Base-by-base conservation (phyloP, 768 basidiomycete genomes). In the Termitomyces sp. region DNA sequence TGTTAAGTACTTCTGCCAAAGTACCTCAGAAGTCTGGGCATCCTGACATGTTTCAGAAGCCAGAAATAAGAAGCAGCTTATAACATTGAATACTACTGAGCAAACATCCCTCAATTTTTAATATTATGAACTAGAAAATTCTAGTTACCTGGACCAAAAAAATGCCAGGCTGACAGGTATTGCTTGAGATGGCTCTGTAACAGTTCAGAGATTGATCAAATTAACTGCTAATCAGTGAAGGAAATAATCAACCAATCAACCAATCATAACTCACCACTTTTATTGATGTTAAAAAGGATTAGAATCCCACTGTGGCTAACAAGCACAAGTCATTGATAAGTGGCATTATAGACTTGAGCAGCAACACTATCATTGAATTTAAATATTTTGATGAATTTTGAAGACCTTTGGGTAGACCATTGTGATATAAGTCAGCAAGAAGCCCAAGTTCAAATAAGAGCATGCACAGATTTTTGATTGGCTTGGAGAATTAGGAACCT, bases 11-110 rank as follows among this genome's bases (percentile, higher is more conserved):
- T 64, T 66, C 10, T 32, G 55, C 65, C 63, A 64, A 20, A 57
- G 37, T 9, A 61, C 29, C 12, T 52, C 46, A 10, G 63, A 66
- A 37, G 42, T 62, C 32, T 64, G 63, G 5, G 60, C 60, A 52
- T 66, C 60, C 9, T 15, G 63, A 20, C 60, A 66, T 17, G 49
- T 49, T 63, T 60, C 64, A 61, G 4, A 32, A 46, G 32, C n/a
- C 36, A 42, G n/a, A 10, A 31, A 17, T 50, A 6, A 25, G 31
- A 32, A 42, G n/a, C 34, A 46, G 55, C 4, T 15, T 10, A 31
- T 37, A 15, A 17, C 4, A 10, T 50, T 8, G 20, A 7, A 11
- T 14, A 57, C 11, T 36, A 49, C 17, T 45, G 29, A 42, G 12
- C 2, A 20, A 20, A 20, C 20, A 20, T 20, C 20, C 1, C 1